These are phyloP conservation scores for Rhizopus stolonifer DNA, from an alignment of 371 early-diverging fungal species.

Conservation along the genomic window DNA sequence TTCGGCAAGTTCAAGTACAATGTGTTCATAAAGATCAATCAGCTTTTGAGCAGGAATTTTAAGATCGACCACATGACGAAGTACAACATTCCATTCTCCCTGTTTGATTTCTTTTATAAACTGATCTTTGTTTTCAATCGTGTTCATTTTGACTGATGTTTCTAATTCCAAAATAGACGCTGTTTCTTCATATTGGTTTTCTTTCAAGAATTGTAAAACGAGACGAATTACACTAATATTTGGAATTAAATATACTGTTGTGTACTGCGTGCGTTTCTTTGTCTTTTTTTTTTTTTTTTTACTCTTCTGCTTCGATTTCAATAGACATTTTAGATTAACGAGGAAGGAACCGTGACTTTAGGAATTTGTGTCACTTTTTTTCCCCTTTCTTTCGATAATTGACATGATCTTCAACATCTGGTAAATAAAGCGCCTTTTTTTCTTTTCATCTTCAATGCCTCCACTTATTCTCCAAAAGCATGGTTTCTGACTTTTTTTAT, in stretches of 20 bases:
- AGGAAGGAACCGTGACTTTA: no score
- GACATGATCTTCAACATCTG: conserved; percentile 7
- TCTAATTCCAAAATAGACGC: conserved; percentile 84
- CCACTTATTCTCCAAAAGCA: conserved; percentile 36
- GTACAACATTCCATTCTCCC: conserved; percentile 89
- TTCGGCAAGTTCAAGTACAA: conserved; percentile 73
- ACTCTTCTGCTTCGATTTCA: conserved; percentile 34
- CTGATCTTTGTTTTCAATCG: conserved; percentile 76
- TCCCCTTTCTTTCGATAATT: neutral
- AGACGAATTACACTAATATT: conserved; percentile 44
- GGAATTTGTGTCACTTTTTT: no score
- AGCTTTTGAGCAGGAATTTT: conserved; percentile 70
- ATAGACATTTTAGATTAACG: conserved; percentile 18
- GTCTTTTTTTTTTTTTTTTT: neutral
- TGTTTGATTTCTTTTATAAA: conserved; percentile 75
- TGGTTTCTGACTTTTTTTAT: conserved; percentile 98
- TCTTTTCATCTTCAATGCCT: neutral
- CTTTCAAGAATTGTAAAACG: conserved; percentile 89
- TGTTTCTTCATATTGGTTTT: conserved; percentile 77
- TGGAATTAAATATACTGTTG: neutral
- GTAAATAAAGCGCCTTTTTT: neutral
- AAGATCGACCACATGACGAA: conserved; percentile 67
- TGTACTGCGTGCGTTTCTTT: neutral
- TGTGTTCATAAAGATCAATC: conserved; percentile 89
- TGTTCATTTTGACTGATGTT: conserved; percentile 77